phyloP scores from a whole-genome alignment of 805 yeast species.

The Cyberlindnera mrakii region DNA sequence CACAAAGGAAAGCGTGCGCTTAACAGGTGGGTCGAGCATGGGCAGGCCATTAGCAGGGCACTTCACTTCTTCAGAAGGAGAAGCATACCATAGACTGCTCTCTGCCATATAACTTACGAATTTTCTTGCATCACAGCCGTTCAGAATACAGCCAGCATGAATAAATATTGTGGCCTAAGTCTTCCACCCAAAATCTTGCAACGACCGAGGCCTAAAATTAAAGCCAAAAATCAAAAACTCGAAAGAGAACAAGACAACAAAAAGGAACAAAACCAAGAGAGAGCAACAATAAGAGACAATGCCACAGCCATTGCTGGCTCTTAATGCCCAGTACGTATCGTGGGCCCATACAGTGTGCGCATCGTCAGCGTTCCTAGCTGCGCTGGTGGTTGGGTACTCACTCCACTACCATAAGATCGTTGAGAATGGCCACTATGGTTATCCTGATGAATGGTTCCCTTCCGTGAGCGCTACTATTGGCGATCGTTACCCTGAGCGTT shows the following conservation, averaged over 20 bases:
- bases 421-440: conserved; percentile 76
- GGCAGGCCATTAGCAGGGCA: too few species aligned
- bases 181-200: too few species aligned
- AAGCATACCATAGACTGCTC: too few species aligned
- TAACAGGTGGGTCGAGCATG: too few species aligned
- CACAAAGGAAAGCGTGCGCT: too few species aligned
- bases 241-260: background rate
- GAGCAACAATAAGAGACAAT: conserved; percentile 8
- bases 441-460: conserved; percentile 99
- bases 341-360: conserved; percentile 71
- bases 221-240: too few species aligned
- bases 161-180: too few species aligned
- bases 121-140: too few species aligned
- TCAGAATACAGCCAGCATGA: too few species aligned
- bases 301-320: conserved; percentile 15
- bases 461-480: conserved; percentile 97
- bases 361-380: conserved; percentile 65
- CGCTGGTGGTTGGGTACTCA: conserved; percentile 65
- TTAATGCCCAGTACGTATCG: conserved; percentile 66
- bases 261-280: background rate
- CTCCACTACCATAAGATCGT: conserved; percentile 88
- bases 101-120: too few species aligned
- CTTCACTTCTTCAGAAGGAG: too few species aligned
- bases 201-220: too few species aligned
- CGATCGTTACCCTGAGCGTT: conserved; percentile 93